A percentile compares a stretch with the other conserved stretches of the same genome.
phyloP scores from a whole-genome alignment of 176 grass and related monocot species.

The Carex parvula region DNA sequence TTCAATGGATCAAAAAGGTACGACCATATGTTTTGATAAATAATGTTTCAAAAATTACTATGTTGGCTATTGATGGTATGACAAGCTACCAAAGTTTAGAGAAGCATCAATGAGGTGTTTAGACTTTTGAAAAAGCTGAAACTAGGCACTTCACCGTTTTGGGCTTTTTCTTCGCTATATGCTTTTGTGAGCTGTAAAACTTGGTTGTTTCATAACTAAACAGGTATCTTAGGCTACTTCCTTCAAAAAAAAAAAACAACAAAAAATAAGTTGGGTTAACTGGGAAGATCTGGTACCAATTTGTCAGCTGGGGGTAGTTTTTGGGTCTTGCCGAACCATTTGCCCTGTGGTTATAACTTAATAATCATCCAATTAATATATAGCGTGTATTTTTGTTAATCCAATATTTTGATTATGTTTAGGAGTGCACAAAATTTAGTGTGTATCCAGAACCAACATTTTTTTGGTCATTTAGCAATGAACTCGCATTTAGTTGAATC shows the following conservation, averaged over 20 bases:
- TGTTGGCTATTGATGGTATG: not conserved
- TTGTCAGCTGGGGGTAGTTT: not conserved
- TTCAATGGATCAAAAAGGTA: conserved; percentile 99
- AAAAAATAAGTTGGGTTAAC: not conserved
- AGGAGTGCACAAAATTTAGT: too few species aligned
- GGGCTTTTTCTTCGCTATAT: not conserved
- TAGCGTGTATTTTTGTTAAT: not conserved
- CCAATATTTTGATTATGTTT: not conserved
- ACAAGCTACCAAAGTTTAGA: not conserved
- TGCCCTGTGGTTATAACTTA: not conserved
- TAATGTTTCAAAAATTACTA: not conserved
- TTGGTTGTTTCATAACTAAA: not conserved
- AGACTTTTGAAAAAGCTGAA: not conserved
- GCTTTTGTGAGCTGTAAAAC: not conserved
- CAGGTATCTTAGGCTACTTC: not conserved
- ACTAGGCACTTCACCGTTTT: not conserved
- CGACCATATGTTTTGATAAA: not conserved
- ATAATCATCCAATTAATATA: not conserved
- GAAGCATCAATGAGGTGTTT: not conserved
- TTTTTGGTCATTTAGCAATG: too few species aligned
- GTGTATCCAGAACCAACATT: too few species aligned
- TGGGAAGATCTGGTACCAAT: not conserved
- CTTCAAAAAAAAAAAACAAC: not conserved
- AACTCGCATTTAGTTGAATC: too few species aligned
- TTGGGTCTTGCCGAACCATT: not conserved